Conservation (phyloP, 2,329 filamentous ascomycete genomes). For the Botrytis paeoniae region DNA sequence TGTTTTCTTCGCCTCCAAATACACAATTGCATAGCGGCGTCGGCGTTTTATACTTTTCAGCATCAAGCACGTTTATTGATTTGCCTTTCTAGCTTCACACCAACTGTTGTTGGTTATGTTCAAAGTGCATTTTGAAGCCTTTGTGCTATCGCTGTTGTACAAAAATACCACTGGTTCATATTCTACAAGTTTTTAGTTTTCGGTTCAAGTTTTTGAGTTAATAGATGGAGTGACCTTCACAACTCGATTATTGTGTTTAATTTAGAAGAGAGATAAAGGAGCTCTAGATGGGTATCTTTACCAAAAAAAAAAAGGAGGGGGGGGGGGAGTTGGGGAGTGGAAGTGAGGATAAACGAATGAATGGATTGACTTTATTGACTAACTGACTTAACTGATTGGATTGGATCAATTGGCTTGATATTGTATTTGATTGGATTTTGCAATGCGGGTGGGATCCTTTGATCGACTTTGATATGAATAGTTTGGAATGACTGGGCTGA, state of each 20-base stretch:
- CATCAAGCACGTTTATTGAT: slow-evolving; percentile 10
- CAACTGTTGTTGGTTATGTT: slow-evolving; percentile 1
- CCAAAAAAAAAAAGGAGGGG: background rate
- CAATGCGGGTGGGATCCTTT: slow-evolving; percentile 1
- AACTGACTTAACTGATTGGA: slow-evolving; percentile 20
- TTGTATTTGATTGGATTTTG: slow-evolving; percentile 16
- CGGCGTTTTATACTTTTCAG: slow-evolving; percentile 17
- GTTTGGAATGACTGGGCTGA: slow-evolving; percentile 6
- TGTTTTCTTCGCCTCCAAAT: slow-evolving; percentile 8
- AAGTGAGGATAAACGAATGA: slow-evolving; percentile 14
- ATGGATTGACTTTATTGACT: slow-evolving; percentile 20
- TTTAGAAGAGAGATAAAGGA: background rate
- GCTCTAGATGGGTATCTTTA: slow-evolving; percentile 10
- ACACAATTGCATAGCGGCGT: slow-evolving; percentile 22
- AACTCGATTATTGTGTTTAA: slow-evolving; percentile 9
- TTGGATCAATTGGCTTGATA: slow-evolving; percentile 14
- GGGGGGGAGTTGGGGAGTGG: background rate
- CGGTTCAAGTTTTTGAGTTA: background rate
- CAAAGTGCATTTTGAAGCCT: slow-evolving; percentile 8
- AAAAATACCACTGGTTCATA: slow-evolving; percentile 16
- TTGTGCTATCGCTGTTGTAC: slow-evolving; percentile 17
- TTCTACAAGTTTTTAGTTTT: slow-evolving; percentile 1
- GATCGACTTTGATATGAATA: slow-evolving; percentile 13
- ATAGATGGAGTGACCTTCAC: background rate
- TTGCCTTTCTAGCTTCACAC: slow-evolving; percentile 4